These are phyloP conservation scores for Corynascus novoguineensis DNA, from an alignment of 495 filamentous ascomycete genomes.

Conservation along the genomic window DNA sequence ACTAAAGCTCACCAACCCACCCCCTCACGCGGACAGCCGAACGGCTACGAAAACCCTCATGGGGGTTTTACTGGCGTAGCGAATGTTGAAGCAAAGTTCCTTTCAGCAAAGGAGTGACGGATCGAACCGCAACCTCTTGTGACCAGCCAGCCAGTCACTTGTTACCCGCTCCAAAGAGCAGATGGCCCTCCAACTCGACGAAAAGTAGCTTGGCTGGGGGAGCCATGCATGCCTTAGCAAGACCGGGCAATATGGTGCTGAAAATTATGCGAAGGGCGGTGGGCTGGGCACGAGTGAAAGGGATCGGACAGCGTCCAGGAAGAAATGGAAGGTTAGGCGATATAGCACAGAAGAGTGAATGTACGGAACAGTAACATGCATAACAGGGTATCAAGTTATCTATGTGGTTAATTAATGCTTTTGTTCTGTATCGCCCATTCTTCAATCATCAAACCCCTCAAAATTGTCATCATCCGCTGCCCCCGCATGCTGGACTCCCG, in stretches of 20 bases:
- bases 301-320: too few relatives aligned
- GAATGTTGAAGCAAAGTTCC: background rate
- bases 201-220: background rate
- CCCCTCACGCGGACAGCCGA: background rate
- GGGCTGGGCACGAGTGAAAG: background rate
- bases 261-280: background rate
- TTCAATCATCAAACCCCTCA: conserved; percentile 38
- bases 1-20: background rate
- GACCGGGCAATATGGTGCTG: background rate
- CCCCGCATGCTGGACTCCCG: conserved; percentile 34
- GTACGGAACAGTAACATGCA: too few relatives aligned
- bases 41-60: background rate
- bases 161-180: background rate
- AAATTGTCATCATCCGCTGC: conserved; percentile 37
- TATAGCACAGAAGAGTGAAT: too few relatives aligned
- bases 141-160: background rate
- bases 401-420: background rate
- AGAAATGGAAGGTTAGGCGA: too few relatives aligned
- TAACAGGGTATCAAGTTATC: conserved; percentile 9
- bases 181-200: background rate
- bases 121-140: background rate
- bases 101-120: background rate
- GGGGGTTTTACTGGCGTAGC: background rate
- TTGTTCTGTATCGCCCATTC: background rate
- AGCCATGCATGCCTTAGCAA: too few relatives aligned